Evolutionary conservation across 352 stramenopile genomes (phyloP).

Genomic region (Globisporangium recalcitrans): DNA sequence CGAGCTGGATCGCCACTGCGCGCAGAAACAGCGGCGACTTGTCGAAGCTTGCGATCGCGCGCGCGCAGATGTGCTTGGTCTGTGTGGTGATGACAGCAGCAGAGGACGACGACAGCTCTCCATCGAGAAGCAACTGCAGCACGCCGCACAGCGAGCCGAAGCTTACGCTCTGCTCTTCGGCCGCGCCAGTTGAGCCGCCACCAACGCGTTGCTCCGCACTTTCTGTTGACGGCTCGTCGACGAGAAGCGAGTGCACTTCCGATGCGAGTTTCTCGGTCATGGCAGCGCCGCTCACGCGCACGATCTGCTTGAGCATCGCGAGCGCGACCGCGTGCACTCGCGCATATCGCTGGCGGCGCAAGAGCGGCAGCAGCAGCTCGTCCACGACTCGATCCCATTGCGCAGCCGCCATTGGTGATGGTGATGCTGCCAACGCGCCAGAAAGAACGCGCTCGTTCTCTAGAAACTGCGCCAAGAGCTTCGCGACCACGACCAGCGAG

Average conservation of each 20-base stretch:
- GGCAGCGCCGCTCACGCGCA: slow-evolving; percentile 4
- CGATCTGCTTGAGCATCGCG: slow-evolving; percentile 22
- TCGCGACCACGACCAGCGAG: slow-evolving; percentile 24
- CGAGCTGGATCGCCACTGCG: slow-evolving; percentile 38
- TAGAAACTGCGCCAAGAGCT: slow-evolving; percentile 26
- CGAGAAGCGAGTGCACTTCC: slow-evolving; percentile 10
- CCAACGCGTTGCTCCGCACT: not conserved
- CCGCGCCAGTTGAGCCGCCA: slow-evolving; percentile 5
- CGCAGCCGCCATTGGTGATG: not conserved
- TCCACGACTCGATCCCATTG: slow-evolving; percentile 2
- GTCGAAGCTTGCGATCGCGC: slow-evolving; percentile 36
- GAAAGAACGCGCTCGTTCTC: slow-evolving; percentile 10
- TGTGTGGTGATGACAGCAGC: slow-evolving; percentile 9
- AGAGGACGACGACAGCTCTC: not conserved
- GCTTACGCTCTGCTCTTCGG: slow-evolving; percentile 15
- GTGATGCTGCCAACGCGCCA: not conserved
- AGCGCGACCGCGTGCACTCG: slow-evolving; percentile 28
- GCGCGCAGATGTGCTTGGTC: slow-evolving; percentile 29
- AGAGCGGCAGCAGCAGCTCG: slow-evolving; percentile 29
- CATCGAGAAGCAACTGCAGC: slow-evolving; percentile 35
- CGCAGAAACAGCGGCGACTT: slow-evolving; percentile 38
- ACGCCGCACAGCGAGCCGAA: slow-evolving; percentile 47
- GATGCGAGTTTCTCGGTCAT: slow-evolving; percentile 13
- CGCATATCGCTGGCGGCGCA: slow-evolving; percentile 21
- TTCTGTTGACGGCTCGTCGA: not conserved